phyloP scores from a whole-genome alignment of 2,329 filamentous ascomycete genomes.

The Fusarium zealandicum region DNA sequence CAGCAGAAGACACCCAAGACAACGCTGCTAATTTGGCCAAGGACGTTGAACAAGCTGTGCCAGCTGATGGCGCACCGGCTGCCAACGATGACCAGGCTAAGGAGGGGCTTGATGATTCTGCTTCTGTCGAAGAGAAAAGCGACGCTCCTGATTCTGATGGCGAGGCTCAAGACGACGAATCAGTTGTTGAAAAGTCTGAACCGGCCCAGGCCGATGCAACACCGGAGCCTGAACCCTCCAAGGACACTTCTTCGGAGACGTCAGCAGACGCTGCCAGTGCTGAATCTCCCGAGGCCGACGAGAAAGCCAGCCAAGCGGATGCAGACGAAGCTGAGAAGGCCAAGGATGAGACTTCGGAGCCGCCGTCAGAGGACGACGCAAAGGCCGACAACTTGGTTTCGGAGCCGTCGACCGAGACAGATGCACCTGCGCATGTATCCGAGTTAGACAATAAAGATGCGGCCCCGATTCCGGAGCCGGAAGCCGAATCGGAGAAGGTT shows the following conservation, averaged over 20 bases:
- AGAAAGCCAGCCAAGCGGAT: neutral
- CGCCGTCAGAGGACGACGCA: conserved; percentile 1
- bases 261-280: neutral
- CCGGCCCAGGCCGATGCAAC: conserved; percentile 6
- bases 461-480: conserved; percentile 1
- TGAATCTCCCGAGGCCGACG: neutral
- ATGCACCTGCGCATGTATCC: neutral
- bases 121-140: neutral
- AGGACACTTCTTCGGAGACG: neutral
- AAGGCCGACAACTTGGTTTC: neutral
- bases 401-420: conserved; percentile 8
- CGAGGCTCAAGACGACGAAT: conserved; percentile 1
- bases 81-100: conserved; percentile 3
- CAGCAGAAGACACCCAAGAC: neutral
- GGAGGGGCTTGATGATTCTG: neutral
- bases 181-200: neutral
- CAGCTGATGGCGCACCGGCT: too few species aligned
- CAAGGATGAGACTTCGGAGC: conserved; percentile 7
- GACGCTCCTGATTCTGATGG: neutral
- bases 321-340: conserved; percentile 1
- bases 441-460: conserved; percentile 7
- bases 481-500: conserved; percentile 4
- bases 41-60: neutral
- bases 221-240: conserved; percentile 1
- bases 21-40: too few species aligned